Evolutionary conservation across 192 early-diverging fungal genomes (phyloP), one percentile per base, ranked within the genome.

Genomic region (Linnemannia hyalina): DNA sequence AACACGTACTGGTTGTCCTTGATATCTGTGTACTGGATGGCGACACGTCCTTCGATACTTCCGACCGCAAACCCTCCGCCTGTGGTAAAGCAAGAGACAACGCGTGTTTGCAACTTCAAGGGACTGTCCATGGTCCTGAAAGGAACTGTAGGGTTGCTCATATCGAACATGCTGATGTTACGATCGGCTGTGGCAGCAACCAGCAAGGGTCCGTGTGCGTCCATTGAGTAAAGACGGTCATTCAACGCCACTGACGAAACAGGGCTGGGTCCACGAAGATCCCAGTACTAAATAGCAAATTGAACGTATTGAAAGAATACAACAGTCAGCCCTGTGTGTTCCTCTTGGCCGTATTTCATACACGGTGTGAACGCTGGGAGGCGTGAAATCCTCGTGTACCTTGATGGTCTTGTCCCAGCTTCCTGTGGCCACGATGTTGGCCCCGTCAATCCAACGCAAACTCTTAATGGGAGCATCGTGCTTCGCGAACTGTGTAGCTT

Each of bases 331-430:
- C 7, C 41, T 15, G 26, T 65, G 60, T 11, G n/a, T 26, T 46
- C 7, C 4, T 46, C 11, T 16, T 52, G 49, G 18, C 6, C 6
- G 16, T 52, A 52, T 52, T 52, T 6, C 49, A 16, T 18, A 5
- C 4, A 0, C 10, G 8, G 60, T 11, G 10, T 32, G 54, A 20
- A 55, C 3, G 6, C 4, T 55, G 7, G 60, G 4, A 35, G 26
- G 26, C n/a, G 26, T 29, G 13, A 32, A 29, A 15, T 11, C 11
- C 29, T 65, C 29, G 26, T 32, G 60, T 76, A 86, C 84, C 73
- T 97, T 96, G 74, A 98, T 78, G 22, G 95, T 96, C 88, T 99
- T 99, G 90, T 99, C 98, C 97, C 97, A 99, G 65, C 96, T 95
- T 32, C 96, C 98, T 13, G 98, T 99, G 10, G 95, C 96, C 32